Conservation (phyloP, 176 grass and related monocot species). For the maize (Zea mays) region DNA sequence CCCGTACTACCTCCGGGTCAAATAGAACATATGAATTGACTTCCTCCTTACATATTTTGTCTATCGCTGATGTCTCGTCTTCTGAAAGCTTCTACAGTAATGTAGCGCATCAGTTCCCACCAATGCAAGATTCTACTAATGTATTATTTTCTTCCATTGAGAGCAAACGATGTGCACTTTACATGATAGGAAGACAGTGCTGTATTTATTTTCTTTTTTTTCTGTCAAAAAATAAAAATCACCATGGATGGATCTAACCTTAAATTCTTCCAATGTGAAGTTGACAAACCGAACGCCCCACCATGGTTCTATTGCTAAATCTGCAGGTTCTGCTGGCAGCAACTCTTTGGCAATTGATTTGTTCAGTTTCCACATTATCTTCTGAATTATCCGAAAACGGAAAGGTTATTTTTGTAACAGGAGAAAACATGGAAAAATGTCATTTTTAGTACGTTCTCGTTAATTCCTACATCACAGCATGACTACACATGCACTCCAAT, state of each 20-base stretch:
- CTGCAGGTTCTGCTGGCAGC: constrained; percentile 64
- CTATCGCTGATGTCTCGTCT: constrained; percentile 85
- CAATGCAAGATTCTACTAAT: constrained; percentile 16
- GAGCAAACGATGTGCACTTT: constrained; percentile 1
- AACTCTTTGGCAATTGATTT: constrained; percentile 98
- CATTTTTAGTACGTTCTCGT: background rate
- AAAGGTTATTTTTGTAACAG: constrained; percentile 23
- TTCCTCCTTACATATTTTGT: constrained; percentile 97
- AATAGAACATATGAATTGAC: constrained; percentile 95
- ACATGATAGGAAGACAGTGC: background rate
- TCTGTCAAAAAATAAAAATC: background rate
- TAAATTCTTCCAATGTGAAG: constrained; percentile 97
- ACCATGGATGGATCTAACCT: constrained; percentile 54
- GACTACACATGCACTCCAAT: background rate
- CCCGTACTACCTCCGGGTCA: constrained; percentile 73
- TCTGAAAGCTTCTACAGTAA: constrained; percentile 76
- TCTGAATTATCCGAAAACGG: constrained; percentile 47
- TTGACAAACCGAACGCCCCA: constrained; percentile 96
- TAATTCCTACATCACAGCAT: constrained; percentile 14
- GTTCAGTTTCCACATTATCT: constrained; percentile 99
- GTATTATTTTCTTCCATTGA: constrained; percentile 10
- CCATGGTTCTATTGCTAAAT: constrained; percentile 86
- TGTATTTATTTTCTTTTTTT: constrained; percentile 14
- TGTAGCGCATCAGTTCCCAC: constrained; percentile 32
- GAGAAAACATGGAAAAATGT: background rate